Evolutionary conservation across 2,329 filamentous ascomycete genomes (phyloP).

Genomic region (Monosporascus cannonballus): DNA sequence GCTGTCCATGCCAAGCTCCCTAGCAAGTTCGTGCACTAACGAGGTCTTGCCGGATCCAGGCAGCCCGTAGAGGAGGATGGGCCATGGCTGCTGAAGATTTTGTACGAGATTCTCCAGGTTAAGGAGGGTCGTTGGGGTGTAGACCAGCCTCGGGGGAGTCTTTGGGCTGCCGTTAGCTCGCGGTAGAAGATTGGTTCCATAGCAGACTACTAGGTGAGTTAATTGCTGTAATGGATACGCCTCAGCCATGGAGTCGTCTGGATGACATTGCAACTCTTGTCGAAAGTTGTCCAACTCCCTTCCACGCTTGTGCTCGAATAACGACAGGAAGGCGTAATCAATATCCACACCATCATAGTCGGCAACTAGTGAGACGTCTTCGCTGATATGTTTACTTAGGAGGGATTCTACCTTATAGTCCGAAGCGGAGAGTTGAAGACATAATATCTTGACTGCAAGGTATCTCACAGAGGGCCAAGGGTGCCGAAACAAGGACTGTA

Average conservation of each 20-base stretch:
- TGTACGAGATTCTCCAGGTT: conserved; percentile 68
- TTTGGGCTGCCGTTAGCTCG: conserved; percentile 45
- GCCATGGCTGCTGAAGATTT: conserved; percentile 60
- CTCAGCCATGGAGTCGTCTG: conserved; percentile 11
- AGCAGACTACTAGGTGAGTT: conserved; percentile 55
- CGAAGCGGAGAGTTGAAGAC: conserved; percentile 69
- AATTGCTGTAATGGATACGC: conserved; percentile 35
- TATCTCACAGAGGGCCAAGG: conserved; percentile 61
- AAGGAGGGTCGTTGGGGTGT: conserved; percentile 63
- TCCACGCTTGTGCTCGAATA: conserved; percentile 51
- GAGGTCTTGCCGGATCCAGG: conserved; percentile 90
- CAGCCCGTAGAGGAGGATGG: conserved; percentile 75
- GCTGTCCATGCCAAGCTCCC: conserved; percentile 69
- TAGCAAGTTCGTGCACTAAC: conserved; percentile 74
- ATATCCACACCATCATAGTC: conserved; percentile 69
- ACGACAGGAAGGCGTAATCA: conserved; percentile 69
- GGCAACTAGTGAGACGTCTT: conserved; percentile 55
- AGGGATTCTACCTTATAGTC: conserved; percentile 73
- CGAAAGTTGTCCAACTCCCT: conserved; percentile 38
- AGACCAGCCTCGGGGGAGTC: conserved; percentile 50
- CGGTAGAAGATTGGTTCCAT: conserved; percentile 63
- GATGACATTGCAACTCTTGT: conserved; percentile 27
- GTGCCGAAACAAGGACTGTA: conserved; percentile 64
- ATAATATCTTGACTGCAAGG: conserved; percentile 75
- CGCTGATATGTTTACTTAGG: conserved; percentile 58